Evolutionary conservation across 768 basidiomycete genomes (phyloP).

Genomic region (Suillus weaverae): DNA sequence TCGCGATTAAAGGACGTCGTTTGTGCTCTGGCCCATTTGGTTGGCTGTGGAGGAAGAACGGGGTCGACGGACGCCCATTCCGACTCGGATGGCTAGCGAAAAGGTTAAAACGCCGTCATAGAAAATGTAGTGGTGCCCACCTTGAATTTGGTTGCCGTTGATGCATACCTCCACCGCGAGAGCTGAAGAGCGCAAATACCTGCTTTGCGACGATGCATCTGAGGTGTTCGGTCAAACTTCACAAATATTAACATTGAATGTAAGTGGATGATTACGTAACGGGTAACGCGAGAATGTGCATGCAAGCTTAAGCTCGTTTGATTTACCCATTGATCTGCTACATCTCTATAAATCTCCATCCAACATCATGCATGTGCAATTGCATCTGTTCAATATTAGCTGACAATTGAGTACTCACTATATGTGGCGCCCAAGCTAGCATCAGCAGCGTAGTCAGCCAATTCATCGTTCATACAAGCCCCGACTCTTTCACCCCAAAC

Average conservation of each 20-base stretch:
- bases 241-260: background rate
- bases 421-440: too few relatives aligned
- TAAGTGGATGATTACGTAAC: background rate
- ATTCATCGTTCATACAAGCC: too few relatives aligned
- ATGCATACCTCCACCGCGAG: conserved; percentile 5
- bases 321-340: too few relatives aligned
- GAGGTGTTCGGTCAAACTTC: background rate
- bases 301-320: too few relatives aligned
- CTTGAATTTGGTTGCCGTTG: conserved; percentile 9
- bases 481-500: too few relatives aligned
- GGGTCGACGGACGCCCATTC: conserved; percentile 5
- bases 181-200: conserved; percentile 3
- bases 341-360: too few relatives aligned
- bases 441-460: too few relatives aligned
- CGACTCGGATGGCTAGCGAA: conserved; percentile 2
- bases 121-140: background rate
- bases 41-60: conserved; percentile 6
- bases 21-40: conserved; percentile 14
- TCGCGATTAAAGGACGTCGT: background rate
- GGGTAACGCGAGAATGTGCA: too few relatives aligned
- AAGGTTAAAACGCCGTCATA: background rate
- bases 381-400: too few relatives aligned
- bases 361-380: too few relatives aligned
- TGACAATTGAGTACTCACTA: too few relatives aligned
- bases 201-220: conserved; percentile 8